A percentile compares a stretch with the other conserved stretches of the same genome.
Conservation (phyloP, 176 grass and related monocot genomes). For the Elymus sibiricus region DNA sequence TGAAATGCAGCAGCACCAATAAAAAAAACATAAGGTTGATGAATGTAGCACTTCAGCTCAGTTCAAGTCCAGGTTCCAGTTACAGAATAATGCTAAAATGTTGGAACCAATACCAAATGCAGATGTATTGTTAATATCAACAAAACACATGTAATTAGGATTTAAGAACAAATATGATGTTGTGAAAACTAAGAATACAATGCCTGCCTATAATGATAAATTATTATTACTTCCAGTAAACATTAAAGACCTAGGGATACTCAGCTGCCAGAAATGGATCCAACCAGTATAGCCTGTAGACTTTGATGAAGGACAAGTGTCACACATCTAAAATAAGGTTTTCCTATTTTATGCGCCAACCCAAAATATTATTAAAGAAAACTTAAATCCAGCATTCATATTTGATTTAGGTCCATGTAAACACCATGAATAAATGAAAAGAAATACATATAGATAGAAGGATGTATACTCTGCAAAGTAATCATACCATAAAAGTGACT, state of each 20-base stretch:
- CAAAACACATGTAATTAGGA: neutral
- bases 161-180: neutral
- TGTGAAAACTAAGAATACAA: slow-evolving; percentile 12
- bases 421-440: slow-evolving; percentile 16
- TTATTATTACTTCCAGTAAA: neutral
- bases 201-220: neutral
- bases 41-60: neutral
- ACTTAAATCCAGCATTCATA: neutral
- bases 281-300: neutral
- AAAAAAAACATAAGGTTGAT: slow-evolving; percentile 12
- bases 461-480: slow-evolving; percentile 11
- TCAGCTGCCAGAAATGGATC: neutral
- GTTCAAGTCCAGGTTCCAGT: neutral
- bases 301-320: neutral
- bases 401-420: neutral
- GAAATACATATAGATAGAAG: neutral
- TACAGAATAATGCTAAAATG: neutral
- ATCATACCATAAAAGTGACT: slow-evolving; percentile 92
- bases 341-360: neutral
- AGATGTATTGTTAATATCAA: neutral
- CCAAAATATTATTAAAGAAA: slow-evolving; percentile 14
- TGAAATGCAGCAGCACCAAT: neutral
- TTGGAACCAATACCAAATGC: neutral
- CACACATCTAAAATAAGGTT: neutral
- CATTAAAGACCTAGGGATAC: neutral